Base-by-base conservation (phyloP, 2,329 filamentous ascomycete genomes). In the Davidsoniella eucalypti region DNA sequence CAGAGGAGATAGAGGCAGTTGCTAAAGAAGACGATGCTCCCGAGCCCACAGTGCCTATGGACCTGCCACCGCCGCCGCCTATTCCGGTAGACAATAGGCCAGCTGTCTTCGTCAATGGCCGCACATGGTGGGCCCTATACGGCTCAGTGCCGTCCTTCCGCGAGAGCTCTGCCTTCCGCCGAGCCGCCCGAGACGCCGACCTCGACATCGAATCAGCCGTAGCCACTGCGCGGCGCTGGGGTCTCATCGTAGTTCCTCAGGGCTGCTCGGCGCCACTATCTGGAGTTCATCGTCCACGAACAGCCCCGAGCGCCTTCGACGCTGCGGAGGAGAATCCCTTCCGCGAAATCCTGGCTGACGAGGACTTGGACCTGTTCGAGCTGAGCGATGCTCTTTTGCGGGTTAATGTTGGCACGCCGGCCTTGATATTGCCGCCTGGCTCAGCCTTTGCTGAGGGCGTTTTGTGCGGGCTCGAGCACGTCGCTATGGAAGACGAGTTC, bases 141-240 rank as follows among this genome's bases (percentile, higher is more conserved):
- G 51, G 51, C 2, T 47, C 42, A 8, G 51, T 53, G 4, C 16
- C 41, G 5, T 50, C 51, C 8, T 53, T 53, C 38, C n/a, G 43
- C 14, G 47, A 53, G 21, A 44, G 39, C 18, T 16, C 42, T 2
- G 43, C 38, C 9, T 53, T 53, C 21, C 47, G 29, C 1, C 46
- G 43, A 5, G 51, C 51, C 18, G 51, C 51, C n/a, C 37, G 43
- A 10, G 51, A 49, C 23, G 51, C 43, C 6, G 47, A 53, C 29
- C 21, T 50, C 2, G 51, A 53, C 16, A 46, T 53, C 21, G 7
- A 36, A 12, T 42, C 42, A 8, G 51, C 51, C 4, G 18, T 53
- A 2, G 51, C 51, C 8, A 53, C 43, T 2, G 51, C 51, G 1
- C 47, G 51, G 7, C 51, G 47, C n/a, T 53, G 51, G 51, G 51